These are phyloP conservation scores for Monotropa hypopitys DNA, from an alignment of 179 eudicot genomes.

Conservation along the genomic window DNA sequence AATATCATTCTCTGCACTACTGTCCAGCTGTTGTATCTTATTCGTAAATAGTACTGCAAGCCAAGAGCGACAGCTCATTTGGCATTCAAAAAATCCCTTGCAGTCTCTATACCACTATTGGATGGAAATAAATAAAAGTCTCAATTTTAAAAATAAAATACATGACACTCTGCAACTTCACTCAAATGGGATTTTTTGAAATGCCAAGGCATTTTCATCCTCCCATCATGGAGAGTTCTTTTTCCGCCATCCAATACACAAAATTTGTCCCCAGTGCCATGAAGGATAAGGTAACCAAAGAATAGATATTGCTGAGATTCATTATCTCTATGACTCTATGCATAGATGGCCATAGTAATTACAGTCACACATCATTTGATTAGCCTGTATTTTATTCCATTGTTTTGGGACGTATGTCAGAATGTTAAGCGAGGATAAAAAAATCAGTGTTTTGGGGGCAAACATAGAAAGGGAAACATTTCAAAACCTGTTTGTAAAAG, in stretches of 20 bases:
- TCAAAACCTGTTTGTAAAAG: too few relatives aligned
- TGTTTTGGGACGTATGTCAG: not conserved
- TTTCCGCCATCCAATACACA: not conserved
- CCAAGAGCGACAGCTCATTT: not conserved
- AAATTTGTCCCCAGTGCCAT: not conserved
- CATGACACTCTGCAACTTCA: too few relatives aligned
- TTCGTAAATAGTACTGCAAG: not conserved
- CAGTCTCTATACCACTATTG: too few relatives aligned
- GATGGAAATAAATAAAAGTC: too few relatives aligned
- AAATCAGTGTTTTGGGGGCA: too few relatives aligned
- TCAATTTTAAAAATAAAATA: too few relatives aligned
- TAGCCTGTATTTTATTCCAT: not conserved
- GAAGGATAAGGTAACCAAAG: not conserved
- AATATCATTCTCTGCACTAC: not conserved
- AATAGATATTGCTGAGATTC: not conserved
- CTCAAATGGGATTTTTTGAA: not conserved
- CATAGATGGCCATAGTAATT: not conserved
- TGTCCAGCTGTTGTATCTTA: not conserved
- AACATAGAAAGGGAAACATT: too few relatives aligned
- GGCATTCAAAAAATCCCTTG: too few relatives aligned
- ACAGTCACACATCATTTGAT: not conserved
- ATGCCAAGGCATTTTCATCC: not conserved
- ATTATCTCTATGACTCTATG: not conserved
- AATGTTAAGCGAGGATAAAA: too few relatives aligned
- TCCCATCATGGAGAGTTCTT: not conserved